phyloP scores from a whole-genome alignment of 2,329 filamentous ascomycete genomes.

The Grosmannia penicillata region DNA sequence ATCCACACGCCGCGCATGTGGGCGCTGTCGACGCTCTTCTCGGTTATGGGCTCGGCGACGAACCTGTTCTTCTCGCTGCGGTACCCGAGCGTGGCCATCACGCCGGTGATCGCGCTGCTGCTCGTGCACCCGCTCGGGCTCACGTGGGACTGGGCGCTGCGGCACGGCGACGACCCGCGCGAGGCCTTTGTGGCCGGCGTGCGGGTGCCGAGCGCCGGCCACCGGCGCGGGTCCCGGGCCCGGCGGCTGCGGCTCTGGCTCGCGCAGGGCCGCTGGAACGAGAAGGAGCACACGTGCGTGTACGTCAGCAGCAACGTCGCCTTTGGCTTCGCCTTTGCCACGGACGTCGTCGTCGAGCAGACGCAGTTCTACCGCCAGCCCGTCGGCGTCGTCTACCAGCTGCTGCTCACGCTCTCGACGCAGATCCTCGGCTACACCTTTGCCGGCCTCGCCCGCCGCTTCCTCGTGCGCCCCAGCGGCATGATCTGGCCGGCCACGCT shows the following conservation, averaged over 20 bases:
- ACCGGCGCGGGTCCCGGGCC: conserved; percentile 3
- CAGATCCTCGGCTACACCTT: conserved; percentile 81
- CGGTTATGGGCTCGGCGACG: conserved; percentile 66
- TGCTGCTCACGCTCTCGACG: conserved; percentile 71
- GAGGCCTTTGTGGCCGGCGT: conserved; percentile 31
- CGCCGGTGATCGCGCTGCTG: conserved; percentile 72
- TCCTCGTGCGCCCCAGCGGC: conserved; percentile 68
- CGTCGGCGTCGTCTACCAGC: conserved; percentile 59
- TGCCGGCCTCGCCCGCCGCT: conserved; percentile 66
- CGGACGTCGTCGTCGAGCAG: conserved; percentile 82
- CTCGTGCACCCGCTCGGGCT: conserved; percentile 74
- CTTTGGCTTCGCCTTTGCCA: conserved; percentile 80
- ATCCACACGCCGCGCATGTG: conserved; percentile 85
- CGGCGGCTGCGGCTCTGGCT: conserved; percentile 53
- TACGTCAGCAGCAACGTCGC: conserved; percentile 85
- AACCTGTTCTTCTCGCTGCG: conserved; percentile 81
- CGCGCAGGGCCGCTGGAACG: conserved; percentile 69
- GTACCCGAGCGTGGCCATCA: conserved; percentile 83
- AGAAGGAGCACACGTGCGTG: conserved; percentile 78
- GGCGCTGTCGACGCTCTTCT: conserved; percentile 65
- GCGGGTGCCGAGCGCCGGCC: conserved; percentile 11
- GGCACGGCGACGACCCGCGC: conserved; percentile 40
- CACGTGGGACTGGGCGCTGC: conserved; percentile 61
- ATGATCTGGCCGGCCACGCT: conserved; percentile 89
- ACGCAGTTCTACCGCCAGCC: conserved; percentile 80